Evolutionary conservation across 768 basidiomycete genomes (phyloP), one percentile per base, ranked within the genome.

Genomic region (Dioszegia crocea): DNA sequence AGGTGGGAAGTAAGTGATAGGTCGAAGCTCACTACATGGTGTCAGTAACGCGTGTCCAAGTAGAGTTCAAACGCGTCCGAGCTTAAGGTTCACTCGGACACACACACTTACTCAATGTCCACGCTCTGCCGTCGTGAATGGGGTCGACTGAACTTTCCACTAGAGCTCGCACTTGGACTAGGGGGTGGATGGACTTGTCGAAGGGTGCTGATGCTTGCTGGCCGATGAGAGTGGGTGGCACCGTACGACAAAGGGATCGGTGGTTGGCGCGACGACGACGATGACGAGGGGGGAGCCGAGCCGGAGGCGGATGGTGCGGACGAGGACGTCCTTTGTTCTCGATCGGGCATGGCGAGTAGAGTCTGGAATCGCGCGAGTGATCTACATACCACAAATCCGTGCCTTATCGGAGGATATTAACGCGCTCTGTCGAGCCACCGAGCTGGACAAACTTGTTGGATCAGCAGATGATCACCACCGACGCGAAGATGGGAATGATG

Each of bases 1-100:
- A 21, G 54, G 64, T 21, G 65, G 65, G 51, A 66, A 66, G 52
- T 66, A 63, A 8, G 65, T 63, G 21, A 66, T 57, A 14, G 65
- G 65, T 33, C 47, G 27, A 26, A 48, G 27, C 40, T 53, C 38
- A 53, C 51, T 53, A 24, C 12, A 17, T 17, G 3, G 26, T 41
- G 39, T 53, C 26, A 48, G 47, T 26, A 40, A 48, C 6, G 33
- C 33, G 33, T 33, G 33, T 46, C 12, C 4, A 29, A 29, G 21
- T 46, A 29, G 21, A 14, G 45, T 46, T 46, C 24, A 11, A 26
- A 23, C 23, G 19, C 26, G 45, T 21, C 21, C 23, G 14, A n/a
- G 14, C 33, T 6, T 33, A 14, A 33, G 33, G 33, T 33, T 14
- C 26, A 48, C 21, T 8, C 40, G 24, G 26, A 48, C 36, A 41